Conservation (phyloP, 116 monocot species). For the Zostera marina region DNA sequence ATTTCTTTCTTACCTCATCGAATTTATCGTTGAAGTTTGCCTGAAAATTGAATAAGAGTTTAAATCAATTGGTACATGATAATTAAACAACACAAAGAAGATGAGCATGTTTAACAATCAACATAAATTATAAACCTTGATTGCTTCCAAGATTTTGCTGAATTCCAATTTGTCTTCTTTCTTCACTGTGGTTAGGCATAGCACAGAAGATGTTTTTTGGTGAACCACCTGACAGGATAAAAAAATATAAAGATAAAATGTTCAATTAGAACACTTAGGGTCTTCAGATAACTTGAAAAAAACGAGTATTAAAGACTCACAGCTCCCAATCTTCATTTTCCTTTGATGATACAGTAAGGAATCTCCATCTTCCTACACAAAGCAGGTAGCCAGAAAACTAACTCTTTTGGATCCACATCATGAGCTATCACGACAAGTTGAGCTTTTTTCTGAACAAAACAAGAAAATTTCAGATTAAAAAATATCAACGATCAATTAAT, state of each 20-base stretch:
- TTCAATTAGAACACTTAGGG: not conserved
- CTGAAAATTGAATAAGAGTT: conserved; percentile 13
- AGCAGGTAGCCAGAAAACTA: conserved; percentile 65
- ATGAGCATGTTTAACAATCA: not conserved
- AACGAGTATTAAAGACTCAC: conserved; percentile 13
- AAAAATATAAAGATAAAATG: not conserved
- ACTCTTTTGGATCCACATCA: conserved; percentile 65
- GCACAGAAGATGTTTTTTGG: conserved; percentile 48
- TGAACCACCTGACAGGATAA: conserved; percentile 38
- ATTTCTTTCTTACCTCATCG: conserved; percentile 78
- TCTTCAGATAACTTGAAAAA: not conserved
- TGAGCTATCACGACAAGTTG: conserved; percentile 71
- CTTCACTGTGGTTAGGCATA: conserved; percentile 71
- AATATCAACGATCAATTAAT: not conserved
- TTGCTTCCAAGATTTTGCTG: conserved; percentile 84
- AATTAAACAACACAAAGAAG: not conserved
- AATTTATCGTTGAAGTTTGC: conserved; percentile 88
- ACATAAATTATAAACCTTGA: conserved; percentile 26
- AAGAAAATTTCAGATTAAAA: not conserved
- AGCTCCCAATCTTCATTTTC: conserved; percentile 70
- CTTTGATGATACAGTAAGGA: conserved; percentile 63
- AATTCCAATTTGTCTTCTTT: conserved; percentile 82
- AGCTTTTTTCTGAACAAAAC: conserved; percentile 35
- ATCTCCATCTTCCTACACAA: conserved; percentile 90
- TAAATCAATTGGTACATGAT: not conserved